phyloP scores from a whole-genome alignment of 768 basidiomycete genomes.

The Lactarius sp. region DNA sequence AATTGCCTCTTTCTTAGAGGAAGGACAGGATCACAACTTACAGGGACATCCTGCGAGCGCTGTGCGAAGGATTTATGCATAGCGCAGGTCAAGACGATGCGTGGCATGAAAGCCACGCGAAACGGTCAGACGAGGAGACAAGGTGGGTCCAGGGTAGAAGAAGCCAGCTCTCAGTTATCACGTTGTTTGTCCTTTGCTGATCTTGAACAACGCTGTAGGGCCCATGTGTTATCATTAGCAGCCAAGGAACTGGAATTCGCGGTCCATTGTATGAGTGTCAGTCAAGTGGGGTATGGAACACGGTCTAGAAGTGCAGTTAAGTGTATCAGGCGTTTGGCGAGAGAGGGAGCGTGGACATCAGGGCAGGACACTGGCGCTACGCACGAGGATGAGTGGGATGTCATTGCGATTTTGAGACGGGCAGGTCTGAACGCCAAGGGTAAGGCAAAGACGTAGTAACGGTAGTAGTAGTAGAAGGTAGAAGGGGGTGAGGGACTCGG shows the following conservation, averaged over 20 bases:
- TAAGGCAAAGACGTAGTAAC: background rate
- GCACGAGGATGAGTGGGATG: slow-evolving; percentile 2
- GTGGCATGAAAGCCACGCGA: slow-evolving; percentile 30
- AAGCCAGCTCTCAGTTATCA: background rate
- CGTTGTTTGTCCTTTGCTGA: background rate
- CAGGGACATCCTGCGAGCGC: slow-evolving; percentile 36
- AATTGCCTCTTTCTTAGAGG: background rate
- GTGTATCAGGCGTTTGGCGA: slow-evolving; percentile 3
- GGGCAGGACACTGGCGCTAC: background rate
- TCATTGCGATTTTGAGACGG: slow-evolving; percentile 6
- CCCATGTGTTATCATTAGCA: slow-evolving; percentile 37
- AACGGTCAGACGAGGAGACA: slow-evolving; percentile 29
- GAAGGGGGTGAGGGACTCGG: background rate
- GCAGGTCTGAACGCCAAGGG: slow-evolving; percentile 2
- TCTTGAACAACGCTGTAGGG: slow-evolving; percentile 31
- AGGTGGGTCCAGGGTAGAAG: slow-evolving; percentile 11
- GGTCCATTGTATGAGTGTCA: slow-evolving; percentile 46
- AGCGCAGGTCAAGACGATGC: slow-evolving; percentile 26
- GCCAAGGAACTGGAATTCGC: slow-evolving; percentile 47
- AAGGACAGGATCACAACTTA: slow-evolving; percentile 31
- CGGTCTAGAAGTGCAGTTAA: slow-evolving; percentile 4
- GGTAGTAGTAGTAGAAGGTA: background rate
- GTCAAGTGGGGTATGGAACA: slow-evolving; percentile 45
- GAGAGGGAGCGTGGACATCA: background rate
- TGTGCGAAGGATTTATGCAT: slow-evolving; percentile 37